These are phyloP conservation scores for Phytophthora tentaculata DNA, from an alignment of 352 stramenopile genomes.

Conservation along the genomic window DNA sequence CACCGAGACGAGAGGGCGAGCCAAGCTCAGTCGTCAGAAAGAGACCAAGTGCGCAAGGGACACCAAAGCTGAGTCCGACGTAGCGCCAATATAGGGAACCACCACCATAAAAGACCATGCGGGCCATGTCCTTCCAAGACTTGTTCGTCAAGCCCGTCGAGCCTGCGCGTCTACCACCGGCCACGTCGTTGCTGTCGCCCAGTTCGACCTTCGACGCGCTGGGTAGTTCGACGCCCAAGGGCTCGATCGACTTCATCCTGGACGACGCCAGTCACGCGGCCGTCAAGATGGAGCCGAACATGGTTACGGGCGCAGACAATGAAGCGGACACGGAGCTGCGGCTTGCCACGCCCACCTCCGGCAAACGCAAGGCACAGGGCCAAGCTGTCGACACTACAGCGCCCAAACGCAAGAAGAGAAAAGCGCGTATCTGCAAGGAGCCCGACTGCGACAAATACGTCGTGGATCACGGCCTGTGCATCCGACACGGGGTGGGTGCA, in stretches of 20 bases:
- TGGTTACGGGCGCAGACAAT: slow-evolving; percentile 6
- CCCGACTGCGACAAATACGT: slow-evolving; percentile 62
- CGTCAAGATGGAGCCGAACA: slow-evolving; percentile 21
- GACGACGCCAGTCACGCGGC: slow-evolving; percentile 18
- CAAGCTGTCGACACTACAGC: not conserved
- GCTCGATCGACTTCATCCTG: slow-evolving; percentile 43
- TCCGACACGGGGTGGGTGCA: slow-evolving; percentile 36
- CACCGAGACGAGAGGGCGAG: slow-evolving; percentile 7
- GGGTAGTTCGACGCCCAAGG: slow-evolving; percentile 23
- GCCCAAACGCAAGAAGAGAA: slow-evolving; percentile 46
- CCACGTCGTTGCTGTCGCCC: slow-evolving; percentile 21
- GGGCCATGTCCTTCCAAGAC: slow-evolving; percentile 41
- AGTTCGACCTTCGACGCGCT: slow-evolving; percentile 12
- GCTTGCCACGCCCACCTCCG: slow-evolving; percentile 12
- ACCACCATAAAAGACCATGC: slow-evolving; percentile 11
- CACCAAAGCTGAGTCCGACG: slow-evolving; percentile 6
- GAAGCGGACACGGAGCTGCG: slow-evolving; percentile 11
- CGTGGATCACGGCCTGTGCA: slow-evolving; percentile 60
- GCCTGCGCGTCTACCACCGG: slow-evolving; percentile 7
- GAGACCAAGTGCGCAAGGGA: slow-evolving; percentile 11
- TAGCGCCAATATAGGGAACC: slow-evolving; percentile 1
- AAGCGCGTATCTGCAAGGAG: slow-evolving; percentile 58
- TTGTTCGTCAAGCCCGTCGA: slow-evolving; percentile 27
- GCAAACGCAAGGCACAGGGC: slow-evolving; percentile 9
- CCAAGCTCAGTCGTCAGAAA: slow-evolving; percentile 25